These are phyloP conservation scores for Mucor plumbeus DNA, from an alignment of 371 early-diverging fungal genomes.

Conservation along the genomic window DNA sequence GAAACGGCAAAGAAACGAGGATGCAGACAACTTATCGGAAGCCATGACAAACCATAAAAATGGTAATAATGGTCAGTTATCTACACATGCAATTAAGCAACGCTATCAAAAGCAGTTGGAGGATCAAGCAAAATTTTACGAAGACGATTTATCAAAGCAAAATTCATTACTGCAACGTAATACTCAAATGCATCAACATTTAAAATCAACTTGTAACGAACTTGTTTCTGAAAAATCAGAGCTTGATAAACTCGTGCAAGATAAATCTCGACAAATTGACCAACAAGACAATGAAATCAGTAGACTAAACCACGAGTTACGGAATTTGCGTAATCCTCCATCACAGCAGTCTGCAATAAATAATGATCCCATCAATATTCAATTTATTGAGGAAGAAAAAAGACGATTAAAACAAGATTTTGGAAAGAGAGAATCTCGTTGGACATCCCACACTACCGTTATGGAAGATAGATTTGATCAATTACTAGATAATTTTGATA, in stretches of 20 bases:
- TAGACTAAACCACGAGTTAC: constrained; percentile 25
- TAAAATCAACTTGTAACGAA: constrained; percentile 26
- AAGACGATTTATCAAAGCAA: constrained; percentile 40
- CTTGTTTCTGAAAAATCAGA: constrained; percentile 27
- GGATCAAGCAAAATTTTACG: constrained; percentile 36
- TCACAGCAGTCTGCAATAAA: constrained; percentile 7
- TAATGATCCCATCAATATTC: background rate
- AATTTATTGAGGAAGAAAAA: constrained; percentile 5
- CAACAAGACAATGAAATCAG: constrained; percentile 39
- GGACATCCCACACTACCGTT: constrained; percentile 36
- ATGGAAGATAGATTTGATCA: constrained; percentile 56
- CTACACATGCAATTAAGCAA: background rate
- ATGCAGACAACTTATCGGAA: constrained; percentile 5
- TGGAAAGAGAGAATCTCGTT: constrained; percentile 31
- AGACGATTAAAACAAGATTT: constrained; percentile 29
- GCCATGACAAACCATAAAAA: background rate
- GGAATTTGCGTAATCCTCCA: background rate
- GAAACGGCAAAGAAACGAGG: constrained; percentile 28
- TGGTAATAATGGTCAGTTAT: background rate
- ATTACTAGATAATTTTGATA: constrained; percentile 56
- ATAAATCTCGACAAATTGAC: constrained; percentile 38
- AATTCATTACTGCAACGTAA: constrained; percentile 29
- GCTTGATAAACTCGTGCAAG: constrained; percentile 39
- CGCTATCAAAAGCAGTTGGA: constrained; percentile 38
- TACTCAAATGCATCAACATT: constrained; percentile 12